Percentiles rank a stretch among this genome's conserved stretches.
Conservation (phyloP, 148 eudicot species). For the Rhododendron simsii region DNA sequence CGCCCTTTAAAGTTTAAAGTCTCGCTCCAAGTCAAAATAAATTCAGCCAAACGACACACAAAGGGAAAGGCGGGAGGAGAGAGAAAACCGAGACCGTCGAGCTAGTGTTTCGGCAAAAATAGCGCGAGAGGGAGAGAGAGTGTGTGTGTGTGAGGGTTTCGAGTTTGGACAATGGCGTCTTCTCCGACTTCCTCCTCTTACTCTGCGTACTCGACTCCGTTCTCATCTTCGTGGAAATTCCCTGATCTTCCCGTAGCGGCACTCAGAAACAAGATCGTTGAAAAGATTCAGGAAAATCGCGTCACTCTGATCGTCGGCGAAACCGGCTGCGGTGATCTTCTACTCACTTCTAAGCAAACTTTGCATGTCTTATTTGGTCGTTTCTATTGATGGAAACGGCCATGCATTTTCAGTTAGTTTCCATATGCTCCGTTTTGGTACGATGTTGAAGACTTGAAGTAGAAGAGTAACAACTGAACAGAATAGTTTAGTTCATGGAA, state of each 20-base stretch:
- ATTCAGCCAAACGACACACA: neutral
- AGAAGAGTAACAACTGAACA: neutral
- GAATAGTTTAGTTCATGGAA: neutral
- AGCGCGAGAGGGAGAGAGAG: neutral
- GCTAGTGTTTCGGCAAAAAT: neutral
- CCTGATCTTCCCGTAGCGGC: conserved; percentile 55
- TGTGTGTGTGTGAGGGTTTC: neutral
- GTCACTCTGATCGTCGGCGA: conserved; percentile 93
- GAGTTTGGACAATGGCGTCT: conserved; percentile 34
- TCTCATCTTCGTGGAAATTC: conserved; percentile 29
- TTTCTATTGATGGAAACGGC: neutral
- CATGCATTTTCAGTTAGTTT: neutral
- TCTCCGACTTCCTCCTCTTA: conserved; percentile 31
- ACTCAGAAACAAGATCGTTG: conserved; percentile 58
- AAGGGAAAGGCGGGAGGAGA: neutral
- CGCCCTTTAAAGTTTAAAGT: neutral
- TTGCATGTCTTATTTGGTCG: neutral
- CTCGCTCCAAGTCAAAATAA: neutral
- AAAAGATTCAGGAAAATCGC: conserved; percentile 77
- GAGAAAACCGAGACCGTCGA: neutral
- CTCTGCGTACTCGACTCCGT: conserved; percentile 30
- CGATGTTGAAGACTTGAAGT: neutral
- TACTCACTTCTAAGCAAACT: neutral
- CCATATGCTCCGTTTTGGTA: neutral
- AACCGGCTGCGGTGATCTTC: conserved; percentile 75